phyloP scores from a whole-genome alignment of 2,329 filamentous ascomycete species.

The Colletotrichum gloeosporioides region DNA sequence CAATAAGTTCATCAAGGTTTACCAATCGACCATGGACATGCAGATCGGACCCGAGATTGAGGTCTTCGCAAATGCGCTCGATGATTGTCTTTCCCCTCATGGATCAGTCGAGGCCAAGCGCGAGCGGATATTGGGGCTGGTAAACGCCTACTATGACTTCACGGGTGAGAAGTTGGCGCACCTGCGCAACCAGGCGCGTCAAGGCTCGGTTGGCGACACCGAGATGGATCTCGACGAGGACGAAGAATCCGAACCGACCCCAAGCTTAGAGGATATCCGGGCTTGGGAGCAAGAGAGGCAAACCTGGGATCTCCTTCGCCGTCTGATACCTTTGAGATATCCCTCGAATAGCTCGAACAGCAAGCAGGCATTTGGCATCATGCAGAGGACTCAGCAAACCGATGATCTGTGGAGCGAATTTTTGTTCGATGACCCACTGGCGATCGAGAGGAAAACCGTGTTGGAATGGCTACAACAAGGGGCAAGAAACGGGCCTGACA shows the following conservation, averaged over 20 bases:
- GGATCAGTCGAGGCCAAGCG: conserved; percentile 59
- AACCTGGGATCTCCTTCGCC: conserved; percentile 85
- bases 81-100: conserved; percentile 68
- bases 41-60: conserved; percentile 78
- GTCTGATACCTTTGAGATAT: conserved; percentile 76
- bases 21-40: not conserved
- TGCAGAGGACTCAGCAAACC: not conserved
- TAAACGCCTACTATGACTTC: conserved; percentile 68
- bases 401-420: conserved; percentile 60
- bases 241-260: conserved; percentile 38
- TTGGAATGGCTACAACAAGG: conserved; percentile 87
- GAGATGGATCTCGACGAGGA: conserved; percentile 63
- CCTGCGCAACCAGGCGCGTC: conserved; percentile 44
- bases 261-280: conserved; percentile 47
- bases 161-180: conserved; percentile 49
- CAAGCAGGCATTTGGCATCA: not conserved
- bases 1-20: not conserved
- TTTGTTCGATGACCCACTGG: conserved; percentile 72
- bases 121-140: conserved; percentile 71
- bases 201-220: conserved; percentile 36
- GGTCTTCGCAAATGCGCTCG: conserved; percentile 81
- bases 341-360: conserved; percentile 30
- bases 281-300: conserved; percentile 84
- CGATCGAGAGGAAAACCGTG: conserved; percentile 79
- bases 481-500: conserved; percentile 72